Evolutionary conservation across 495 filamentous ascomycete genomes (phyloP).

Genomic region (Podospora fimiseda): DNA sequence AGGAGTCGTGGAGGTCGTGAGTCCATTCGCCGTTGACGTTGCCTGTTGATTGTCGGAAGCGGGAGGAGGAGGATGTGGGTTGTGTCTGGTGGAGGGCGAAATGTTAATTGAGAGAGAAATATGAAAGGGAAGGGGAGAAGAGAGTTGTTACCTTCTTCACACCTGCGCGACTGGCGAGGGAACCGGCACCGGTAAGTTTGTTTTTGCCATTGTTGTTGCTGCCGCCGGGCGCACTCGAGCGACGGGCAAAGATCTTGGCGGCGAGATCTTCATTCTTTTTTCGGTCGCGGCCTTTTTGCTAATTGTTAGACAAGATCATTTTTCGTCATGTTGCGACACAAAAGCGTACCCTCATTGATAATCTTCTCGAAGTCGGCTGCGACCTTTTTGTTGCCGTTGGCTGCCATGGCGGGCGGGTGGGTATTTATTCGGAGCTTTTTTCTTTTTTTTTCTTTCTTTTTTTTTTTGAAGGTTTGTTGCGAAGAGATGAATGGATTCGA

Average conservation of each 20-base stretch:
- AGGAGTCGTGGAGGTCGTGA: conserved; percentile 45
- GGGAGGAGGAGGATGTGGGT: background rate
- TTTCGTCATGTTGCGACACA: too few species aligned
- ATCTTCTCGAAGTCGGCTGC: conserved; percentile 58
- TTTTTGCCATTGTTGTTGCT: conserved; percentile 12
- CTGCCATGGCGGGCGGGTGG: conserved; percentile 20
- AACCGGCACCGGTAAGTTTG: conserved; percentile 40
- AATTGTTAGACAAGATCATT: conserved; percentile 4
- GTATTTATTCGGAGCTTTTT: too few species aligned
- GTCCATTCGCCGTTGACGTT: conserved; percentile 53
- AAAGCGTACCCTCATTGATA: conserved; percentile 57
- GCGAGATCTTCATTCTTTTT: conserved; percentile 67
- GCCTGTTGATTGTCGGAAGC: conserved; percentile 18
- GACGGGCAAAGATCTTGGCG: conserved; percentile 60
- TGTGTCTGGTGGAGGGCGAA: conserved; percentile 3
- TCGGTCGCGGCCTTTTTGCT: conserved; percentile 54
- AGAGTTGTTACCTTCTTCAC: conserved; percentile 55
- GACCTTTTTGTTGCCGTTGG: conserved; percentile 38
- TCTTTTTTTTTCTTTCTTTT: background rate
- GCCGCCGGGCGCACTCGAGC: conserved; percentile 49
- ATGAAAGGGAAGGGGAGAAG: conserved; percentile 5
- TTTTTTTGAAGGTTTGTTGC: too few species aligned
- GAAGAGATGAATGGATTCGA: too few species aligned
- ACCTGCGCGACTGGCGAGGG: conserved; percentile 70
- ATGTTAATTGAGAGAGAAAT: background rate